Percentiles rank a stretch among this genome's conserved stretches.
These are phyloP conservation scores for Chara braunii DNA, from an alignment of 139 green algal species.

Conservation along the genomic window DNA sequence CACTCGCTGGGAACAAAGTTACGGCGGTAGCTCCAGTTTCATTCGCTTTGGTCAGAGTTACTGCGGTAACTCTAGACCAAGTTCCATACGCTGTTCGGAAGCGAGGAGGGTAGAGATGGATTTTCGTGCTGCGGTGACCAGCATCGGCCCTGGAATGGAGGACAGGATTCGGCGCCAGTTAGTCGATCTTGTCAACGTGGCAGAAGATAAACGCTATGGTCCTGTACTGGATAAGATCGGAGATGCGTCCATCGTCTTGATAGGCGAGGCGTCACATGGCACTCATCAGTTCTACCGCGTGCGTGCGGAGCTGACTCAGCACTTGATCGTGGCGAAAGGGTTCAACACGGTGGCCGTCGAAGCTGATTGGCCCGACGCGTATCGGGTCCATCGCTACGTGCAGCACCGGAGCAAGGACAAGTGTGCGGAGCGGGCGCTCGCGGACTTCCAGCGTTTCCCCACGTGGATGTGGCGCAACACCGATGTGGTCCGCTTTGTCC, in stretches of 20 bases:
- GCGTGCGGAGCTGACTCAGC: slow-evolving; percentile 50
- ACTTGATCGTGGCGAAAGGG: slow-evolving; percentile 41
- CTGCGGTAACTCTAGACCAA: too few relatives aligned
- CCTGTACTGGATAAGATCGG: slow-evolving; percentile 28
- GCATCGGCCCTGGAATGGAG: too few relatives aligned
- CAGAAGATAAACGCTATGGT: not conserved
- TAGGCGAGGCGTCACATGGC: slow-evolving; percentile 54
- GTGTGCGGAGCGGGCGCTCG: slow-evolving; percentile 42
- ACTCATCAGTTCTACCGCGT: slow-evolving; percentile 57
- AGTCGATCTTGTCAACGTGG: too few relatives aligned
- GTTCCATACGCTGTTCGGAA: too few relatives aligned
- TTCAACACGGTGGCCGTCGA: slow-evolving; percentile 30
- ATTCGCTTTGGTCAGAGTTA: too few relatives aligned
- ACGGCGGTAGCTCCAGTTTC: too few relatives aligned
- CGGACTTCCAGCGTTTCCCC: slow-evolving; percentile 43
- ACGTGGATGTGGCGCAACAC: slow-evolving; percentile 63
- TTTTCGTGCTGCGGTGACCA: too few relatives aligned
- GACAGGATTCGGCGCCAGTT: too few relatives aligned
- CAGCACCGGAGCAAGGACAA: slow-evolving; percentile 30
- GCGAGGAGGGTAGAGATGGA: too few relatives aligned
- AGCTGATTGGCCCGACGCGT: slow-evolving; percentile 57
- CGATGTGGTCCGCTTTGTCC: not conserved
- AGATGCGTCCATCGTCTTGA: slow-evolving; percentile 6
- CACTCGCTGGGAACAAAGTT: too few relatives aligned
- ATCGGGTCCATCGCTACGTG: slow-evolving; percentile 49